Conservation (phyloP, 352 stramenopile species). For the Pythium myriotylum region DNA sequence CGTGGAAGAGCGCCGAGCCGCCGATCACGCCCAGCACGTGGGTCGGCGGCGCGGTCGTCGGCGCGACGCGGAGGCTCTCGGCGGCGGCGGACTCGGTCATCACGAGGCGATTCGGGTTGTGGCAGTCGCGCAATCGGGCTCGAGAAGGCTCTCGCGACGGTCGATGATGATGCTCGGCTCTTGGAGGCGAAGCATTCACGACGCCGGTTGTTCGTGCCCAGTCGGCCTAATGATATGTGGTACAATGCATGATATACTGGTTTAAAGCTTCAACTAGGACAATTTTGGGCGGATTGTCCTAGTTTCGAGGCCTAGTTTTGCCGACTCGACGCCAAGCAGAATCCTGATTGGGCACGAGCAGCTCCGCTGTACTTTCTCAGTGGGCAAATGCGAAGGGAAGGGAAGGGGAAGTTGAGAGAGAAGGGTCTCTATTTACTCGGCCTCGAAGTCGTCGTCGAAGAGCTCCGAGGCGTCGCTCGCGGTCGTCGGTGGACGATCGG, state of each 20-base stretch:
- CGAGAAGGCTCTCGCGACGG: not conserved
- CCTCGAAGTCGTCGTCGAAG: slow-evolving; percentile 62
- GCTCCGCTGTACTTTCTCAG: too few relatives aligned
- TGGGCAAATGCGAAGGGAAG: too few relatives aligned
- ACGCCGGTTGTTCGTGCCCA: too few relatives aligned
- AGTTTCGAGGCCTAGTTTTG: not conserved
- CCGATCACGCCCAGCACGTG: slow-evolving; percentile 85
- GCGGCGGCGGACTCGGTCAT: not conserved
- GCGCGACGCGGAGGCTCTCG: not conserved
- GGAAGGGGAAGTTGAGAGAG: too few relatives aligned
- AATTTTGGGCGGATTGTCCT: too few relatives aligned
- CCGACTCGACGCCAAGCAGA: not conserved
- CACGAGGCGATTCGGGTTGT: slow-evolving; percentile 2
- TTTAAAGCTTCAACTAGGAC: not conserved
- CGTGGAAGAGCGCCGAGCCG: slow-evolving; percentile 85
- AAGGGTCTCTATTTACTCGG: slow-evolving; percentile 11
- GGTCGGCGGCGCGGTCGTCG: not conserved
- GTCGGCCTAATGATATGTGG: not conserved
- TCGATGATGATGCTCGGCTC: too few relatives aligned
- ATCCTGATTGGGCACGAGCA: slow-evolving; percentile 17
- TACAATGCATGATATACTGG: slow-evolving; percentile 1
- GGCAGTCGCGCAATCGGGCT: not conserved
- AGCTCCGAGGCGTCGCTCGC: slow-evolving; percentile 65
- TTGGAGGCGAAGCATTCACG: too few relatives aligned
- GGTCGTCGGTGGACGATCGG: slow-evolving; percentile 16